Percentiles rank a stretch among this genome's conserved stretches.
Conservation (phyloP, 106 monocot species). For the Vanilla planifolia region DNA sequence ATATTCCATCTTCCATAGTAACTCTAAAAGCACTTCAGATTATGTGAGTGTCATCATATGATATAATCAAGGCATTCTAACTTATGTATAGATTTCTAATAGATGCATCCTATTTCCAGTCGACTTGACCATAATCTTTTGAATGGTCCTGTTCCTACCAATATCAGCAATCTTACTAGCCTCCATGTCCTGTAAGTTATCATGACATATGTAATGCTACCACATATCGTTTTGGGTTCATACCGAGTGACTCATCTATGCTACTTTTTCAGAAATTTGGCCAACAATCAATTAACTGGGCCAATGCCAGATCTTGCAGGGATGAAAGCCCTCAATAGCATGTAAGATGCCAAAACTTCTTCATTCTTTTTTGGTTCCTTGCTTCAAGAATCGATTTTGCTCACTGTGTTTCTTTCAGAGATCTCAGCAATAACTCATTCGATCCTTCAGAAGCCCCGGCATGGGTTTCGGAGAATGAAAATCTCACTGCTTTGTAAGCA, state of each 20-base stretch:
- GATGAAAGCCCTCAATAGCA: constrained; percentile 22
- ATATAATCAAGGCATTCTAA: background rate
- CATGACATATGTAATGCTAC: background rate
- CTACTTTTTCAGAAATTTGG: constrained; percentile 10
- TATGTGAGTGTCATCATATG: background rate
- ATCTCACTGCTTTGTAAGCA: constrained; percentile 44
- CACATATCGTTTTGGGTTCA: constrained; percentile 1
- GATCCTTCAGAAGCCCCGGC: constrained; percentile 36
- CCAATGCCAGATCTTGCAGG: constrained; percentile 26
- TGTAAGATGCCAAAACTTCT: no score
- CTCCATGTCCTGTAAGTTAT: constrained; percentile 14
- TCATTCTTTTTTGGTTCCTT: background rate
- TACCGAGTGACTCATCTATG: background rate
- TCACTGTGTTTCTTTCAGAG: constrained; percentile 20
- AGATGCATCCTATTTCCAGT: background rate
- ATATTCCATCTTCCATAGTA: constrained; percentile 15
- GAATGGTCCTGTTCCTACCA: constrained; percentile 14
- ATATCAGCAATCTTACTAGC: constrained; percentile 16
- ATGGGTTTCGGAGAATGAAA: constrained; percentile 30
- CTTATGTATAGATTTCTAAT: background rate
- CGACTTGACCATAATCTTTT: constrained; percentile 16
- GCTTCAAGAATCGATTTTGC: constrained; percentile 17
- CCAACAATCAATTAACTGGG: constrained; percentile 13
- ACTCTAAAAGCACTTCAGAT: constrained; percentile 6
- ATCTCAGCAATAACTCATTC: constrained; percentile 28